Conservation (phyloP, 805 yeast species). For the Wickerhamiella kurtzmanii region DNA sequence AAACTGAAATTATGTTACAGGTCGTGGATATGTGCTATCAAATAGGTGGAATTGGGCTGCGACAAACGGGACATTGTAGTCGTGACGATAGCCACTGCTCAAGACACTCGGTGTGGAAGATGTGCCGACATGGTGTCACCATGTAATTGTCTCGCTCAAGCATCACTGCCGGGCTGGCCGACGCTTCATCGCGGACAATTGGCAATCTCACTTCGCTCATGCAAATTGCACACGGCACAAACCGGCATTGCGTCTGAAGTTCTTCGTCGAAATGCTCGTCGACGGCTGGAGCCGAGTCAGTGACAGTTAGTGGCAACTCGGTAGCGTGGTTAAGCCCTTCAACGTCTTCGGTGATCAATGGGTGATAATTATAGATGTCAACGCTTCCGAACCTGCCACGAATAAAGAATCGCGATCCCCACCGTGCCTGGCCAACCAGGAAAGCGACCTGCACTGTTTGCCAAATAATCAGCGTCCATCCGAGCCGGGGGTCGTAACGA, state of each 20-base stretch:
- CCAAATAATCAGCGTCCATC: conserved; percentile 40
- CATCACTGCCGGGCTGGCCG: conserved; percentile 16
- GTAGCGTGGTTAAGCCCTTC: conserved; percentile 31
- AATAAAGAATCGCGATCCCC: conserved; percentile 76
- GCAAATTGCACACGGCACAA: conserved; percentile 75
- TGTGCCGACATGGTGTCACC: conserved; percentile 82
- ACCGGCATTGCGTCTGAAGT: background rate
- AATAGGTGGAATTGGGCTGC: conserved; percentile 72
- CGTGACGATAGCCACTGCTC: conserved; percentile 90
- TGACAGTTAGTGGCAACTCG: conserved; percentile 2
- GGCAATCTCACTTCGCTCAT: conserved; percentile 59
- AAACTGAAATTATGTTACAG: too few species aligned
- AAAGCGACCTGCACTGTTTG: conserved; percentile 43
- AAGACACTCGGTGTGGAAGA: conserved; percentile 79
- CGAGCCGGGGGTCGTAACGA: conserved; percentile 43
- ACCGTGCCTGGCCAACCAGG: conserved; percentile 46
- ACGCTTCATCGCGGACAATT: conserved; percentile 9
- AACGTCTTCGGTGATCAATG: conserved; percentile 45
- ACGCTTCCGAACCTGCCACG: conserved; percentile 61
- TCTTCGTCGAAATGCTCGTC: background rate
- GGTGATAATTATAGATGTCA: conserved; percentile 70
- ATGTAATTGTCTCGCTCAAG: conserved; percentile 26
- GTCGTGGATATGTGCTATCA: background rate
- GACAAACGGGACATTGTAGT: conserved; percentile 86
- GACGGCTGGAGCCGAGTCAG: background rate